phyloP scores from a whole-genome alignment of 768 basidiomycete species.

The Porphyrellus cyaneotinctus region DNA sequence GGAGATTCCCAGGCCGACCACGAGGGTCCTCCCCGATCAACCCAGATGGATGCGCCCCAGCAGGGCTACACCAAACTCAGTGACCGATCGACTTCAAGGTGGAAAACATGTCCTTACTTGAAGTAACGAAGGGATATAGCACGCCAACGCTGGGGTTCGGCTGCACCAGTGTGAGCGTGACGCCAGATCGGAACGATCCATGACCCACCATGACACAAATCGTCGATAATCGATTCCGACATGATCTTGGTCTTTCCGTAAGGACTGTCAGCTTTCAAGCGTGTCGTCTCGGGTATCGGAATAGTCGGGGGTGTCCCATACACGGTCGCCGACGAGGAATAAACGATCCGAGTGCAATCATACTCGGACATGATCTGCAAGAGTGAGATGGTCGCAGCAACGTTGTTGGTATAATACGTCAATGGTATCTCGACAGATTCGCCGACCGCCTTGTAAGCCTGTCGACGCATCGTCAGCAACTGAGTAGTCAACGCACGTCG shows the following conservation, averaged over 20 bases:
- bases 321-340: slow-evolving; percentile 97
- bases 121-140: slow-evolving; percentile 93
- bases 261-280: slow-evolving; percentile 82
- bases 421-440: slow-evolving; percentile 93
- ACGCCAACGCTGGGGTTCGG: slow-evolving; percentile 67
- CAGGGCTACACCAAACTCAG: slow-evolving; percentile 57
- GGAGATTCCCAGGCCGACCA: slow-evolving; percentile 90
- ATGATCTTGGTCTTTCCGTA: slow-evolving; percentile 98
- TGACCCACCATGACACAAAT: slow-evolving; percentile 70
- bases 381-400: slow-evolving; percentile 80
- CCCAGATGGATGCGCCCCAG: slow-evolving; percentile 97
- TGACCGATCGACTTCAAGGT: background rate
- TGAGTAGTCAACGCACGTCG: background rate
- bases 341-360: slow-evolving; percentile 84
- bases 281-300: slow-evolving; percentile 91
- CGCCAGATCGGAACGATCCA: background rate
- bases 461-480: background rate
- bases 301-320: slow-evolving; percentile 91
- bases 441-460: slow-evolving; percentile 98
- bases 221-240: slow-evolving; percentile 85
- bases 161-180: slow-evolving; percentile 35
- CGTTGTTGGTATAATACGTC: slow-evolving; percentile 93
- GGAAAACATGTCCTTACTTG: slow-evolving; percentile 61
- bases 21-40: slow-evolving; percentile 94
- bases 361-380: slow-evolving; percentile 84